Base-by-base conservation (phyloP, 345 rosid species). In the Gossypium ekmanianum region DNA sequence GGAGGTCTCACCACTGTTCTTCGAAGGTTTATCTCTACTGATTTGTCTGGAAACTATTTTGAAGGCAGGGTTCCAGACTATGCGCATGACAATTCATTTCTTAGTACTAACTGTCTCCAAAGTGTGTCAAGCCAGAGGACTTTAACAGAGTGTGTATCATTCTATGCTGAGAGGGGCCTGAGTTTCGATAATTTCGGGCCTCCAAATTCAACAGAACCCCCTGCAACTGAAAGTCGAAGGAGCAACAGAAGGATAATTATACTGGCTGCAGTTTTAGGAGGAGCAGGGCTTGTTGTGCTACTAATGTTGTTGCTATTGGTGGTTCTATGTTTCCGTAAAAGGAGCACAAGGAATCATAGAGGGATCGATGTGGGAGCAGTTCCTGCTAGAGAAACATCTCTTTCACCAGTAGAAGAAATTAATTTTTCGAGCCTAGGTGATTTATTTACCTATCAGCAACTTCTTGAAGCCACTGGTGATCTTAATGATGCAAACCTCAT, bases 1-100 rank as follows among this genome's bases (percentile, higher is more conserved):
- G 98, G 98, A 54, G 79, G 72, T 80, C 92, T 93, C 58, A 85
- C 81, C 34, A 81, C 74, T 13, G 48, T 82, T 29, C 86, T 92
- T 9, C 54, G 76, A 76, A 88, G 88, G 82, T 96, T 90, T 77
- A 61, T 71, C 18, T 73, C 26, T 5, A 61, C 77, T 55, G 83
- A 92, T 78, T 82, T 96, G 78, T 89, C 97, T 3, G 88, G 88
- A 68, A 96, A 96, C 68, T 96, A 89, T 77, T 92, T 96, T 39
- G 80, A 93, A 75, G 99, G 99, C 64, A 79, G 59, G 79, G 88
- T 93, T 87, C 98, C 94, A 1, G 87, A 85, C 20, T 90, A 83
- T 79, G 82, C 82, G 73, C 63, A 6, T 56, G 29, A 43, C 13
- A 89, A 90, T 74, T 81, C 88, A 44, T 86, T 93, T 75, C 86